Percentiles rank a stretch among this genome's conserved stretches.
Evolutionary conservation across 805 yeast genomes (phyloP).

Genomic region (Yamadazyma tumulicola): DNA sequence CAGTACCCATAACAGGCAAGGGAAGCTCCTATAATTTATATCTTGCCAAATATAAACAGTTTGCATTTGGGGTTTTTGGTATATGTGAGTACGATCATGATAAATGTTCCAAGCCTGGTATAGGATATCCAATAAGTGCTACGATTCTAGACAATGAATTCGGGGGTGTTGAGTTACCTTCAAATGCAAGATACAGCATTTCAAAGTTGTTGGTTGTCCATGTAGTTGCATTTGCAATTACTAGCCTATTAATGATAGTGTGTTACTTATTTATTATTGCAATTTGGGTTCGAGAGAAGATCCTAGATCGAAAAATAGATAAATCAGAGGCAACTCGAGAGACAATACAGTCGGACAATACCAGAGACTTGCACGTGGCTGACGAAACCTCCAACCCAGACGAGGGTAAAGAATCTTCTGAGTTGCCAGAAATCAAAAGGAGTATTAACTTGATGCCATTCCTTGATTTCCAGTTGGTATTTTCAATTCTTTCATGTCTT

Average conservation of each 20-base stretch:
- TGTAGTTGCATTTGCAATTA: conserved; percentile 34
- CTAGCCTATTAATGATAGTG: conserved; percentile 15
- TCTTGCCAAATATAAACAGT: conserved; percentile 28
- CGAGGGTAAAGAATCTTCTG: neutral
- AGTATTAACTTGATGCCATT: conserved; percentile 25
- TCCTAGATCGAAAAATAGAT: conserved; percentile 3
- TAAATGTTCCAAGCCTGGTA: conserved; percentile 29
- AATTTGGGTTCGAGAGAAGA: conserved; percentile 1
- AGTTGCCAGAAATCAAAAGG: conserved; percentile 2
- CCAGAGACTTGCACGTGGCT: neutral
- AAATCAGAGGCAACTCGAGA: conserved; percentile 1
- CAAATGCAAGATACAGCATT: conserved; percentile 35
- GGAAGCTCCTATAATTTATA: conserved; percentile 20
- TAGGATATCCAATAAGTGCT: conserved; percentile 31
- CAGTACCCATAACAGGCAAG: conserved; percentile 39
- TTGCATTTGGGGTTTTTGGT: conserved; percentile 44
- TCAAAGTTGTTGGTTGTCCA: conserved; percentile 42
- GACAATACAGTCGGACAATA: neutral
- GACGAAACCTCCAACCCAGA: neutral
- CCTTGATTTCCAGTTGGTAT: conserved; percentile 49
- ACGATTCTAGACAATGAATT: conserved; percentile 2
- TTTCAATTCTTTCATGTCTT: conserved; percentile 67
- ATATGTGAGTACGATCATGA: conserved; percentile 28
- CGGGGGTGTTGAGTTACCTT: conserved; percentile 34
- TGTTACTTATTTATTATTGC: conserved; percentile 1